Conservation (phyloP, 768 basidiomycete species). For the Amanita exitialis region DNA sequence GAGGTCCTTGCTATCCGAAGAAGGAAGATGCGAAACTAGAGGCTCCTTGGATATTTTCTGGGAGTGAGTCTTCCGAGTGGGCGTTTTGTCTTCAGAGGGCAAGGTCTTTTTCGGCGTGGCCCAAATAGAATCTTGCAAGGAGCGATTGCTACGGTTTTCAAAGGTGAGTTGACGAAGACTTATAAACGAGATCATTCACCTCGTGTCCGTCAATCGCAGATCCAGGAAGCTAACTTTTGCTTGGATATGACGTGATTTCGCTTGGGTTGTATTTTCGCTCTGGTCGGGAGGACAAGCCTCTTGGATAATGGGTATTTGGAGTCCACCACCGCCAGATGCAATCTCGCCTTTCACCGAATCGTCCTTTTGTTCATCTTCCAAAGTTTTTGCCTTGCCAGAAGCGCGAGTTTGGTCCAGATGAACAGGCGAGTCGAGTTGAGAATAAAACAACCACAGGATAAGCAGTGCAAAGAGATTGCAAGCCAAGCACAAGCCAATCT, state of each 20-base stretch:
- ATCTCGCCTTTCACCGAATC: neutral
- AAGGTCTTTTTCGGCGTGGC: neutral
- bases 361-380: neutral
- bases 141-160: constrained; percentile 2
- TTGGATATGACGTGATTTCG: neutral
- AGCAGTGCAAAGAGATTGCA: neutral
- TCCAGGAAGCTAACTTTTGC: constrained; percentile 2
- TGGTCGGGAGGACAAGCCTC: neutral
- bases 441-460: neutral
- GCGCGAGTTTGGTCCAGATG: neutral
- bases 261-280: neutral
- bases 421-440: neutral
- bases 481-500: neutral
- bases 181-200: neutral
- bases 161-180: neutral
- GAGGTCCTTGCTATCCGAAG: neutral
- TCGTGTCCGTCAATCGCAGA: constrained; percentile 1
- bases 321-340: neutral
- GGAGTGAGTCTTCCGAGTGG: neutral
- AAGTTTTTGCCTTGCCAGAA: neutral
- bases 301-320: neutral
- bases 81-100: neutral
- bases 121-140: constrained; percentile 6
- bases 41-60: neutral
- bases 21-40: too few species aligned